Percentiles rank a stretch among this genome's conserved stretches.
Conservation (phyloP, 1,139 yeast species). For the Yamadazyma sp. region DNA sequence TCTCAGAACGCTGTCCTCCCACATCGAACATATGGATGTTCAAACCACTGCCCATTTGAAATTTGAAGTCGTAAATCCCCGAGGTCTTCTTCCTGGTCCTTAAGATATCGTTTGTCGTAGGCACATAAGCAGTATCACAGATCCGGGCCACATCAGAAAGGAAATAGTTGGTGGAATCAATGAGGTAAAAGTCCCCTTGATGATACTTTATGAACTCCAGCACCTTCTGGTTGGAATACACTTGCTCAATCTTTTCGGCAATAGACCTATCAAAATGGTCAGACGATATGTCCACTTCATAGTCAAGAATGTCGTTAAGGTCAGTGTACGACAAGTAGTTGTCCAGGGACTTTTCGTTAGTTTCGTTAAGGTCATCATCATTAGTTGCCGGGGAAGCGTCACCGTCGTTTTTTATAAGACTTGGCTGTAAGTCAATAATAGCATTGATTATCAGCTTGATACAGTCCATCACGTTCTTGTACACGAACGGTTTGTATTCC, state of each 20-base stretch:
- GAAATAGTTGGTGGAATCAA: constrained; percentile 87
- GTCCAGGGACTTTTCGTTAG: constrained; percentile 5
- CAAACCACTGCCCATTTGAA: constrained; percentile 71
- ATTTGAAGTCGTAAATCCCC: constrained; percentile 82
- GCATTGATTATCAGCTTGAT: constrained; percentile 63
- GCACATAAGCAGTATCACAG: constrained; percentile 59
- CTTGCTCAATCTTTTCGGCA: constrained; percentile 42
- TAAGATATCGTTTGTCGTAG: constrained; percentile 73
- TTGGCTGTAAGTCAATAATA: constrained; percentile 49
- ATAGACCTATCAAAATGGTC: constrained; percentile 46
- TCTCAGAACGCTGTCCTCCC: constrained; percentile 92
- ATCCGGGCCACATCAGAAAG: constrained; percentile 68
- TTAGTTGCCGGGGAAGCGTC: not conserved
- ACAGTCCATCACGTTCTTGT: constrained; percentile 66
- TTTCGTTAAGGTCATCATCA: constrained; percentile 3
- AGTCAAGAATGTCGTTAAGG: constrained; percentile 46
- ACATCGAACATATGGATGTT: constrained; percentile 87
- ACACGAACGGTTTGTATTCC: constrained; percentile 70
- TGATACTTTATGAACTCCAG: constrained; percentile 55
- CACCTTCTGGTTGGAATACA: constrained; percentile 63
- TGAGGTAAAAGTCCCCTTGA: constrained; percentile 74
- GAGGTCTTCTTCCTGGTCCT: constrained; percentile 91
- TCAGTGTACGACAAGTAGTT: constrained; percentile 37
- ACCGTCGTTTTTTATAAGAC: constrained; percentile 31
- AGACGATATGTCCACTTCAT: constrained; percentile 48